A percentile compares a stretch with the other conserved stretches of the same genome.
These are phyloP conservation scores for Prunus yedoensis DNA, from an alignment of 331 rosid species.

Conservation along the genomic window DNA sequence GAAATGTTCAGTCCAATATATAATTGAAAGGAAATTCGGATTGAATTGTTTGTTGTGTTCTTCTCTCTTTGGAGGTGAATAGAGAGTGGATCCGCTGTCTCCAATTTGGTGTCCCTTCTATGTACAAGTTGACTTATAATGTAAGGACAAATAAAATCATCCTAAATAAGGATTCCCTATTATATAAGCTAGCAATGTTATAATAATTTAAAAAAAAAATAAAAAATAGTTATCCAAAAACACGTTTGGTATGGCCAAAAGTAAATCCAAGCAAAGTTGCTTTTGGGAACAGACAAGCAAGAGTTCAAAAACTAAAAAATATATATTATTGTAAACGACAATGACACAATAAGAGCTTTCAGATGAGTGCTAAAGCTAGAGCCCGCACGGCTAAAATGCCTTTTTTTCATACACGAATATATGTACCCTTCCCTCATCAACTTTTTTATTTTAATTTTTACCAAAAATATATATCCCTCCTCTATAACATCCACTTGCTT, in stretches of 20 bases:
- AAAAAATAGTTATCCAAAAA: not conserved
- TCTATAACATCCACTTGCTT: not conserved
- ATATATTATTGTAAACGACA: not conserved
- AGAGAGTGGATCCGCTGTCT: accelerated
- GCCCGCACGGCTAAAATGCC: not conserved
- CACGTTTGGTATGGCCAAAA: not conserved
- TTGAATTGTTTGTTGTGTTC: too few species aligned
- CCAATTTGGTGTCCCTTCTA: too few species aligned
- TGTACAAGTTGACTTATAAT: too few species aligned
- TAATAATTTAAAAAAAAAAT: too few species aligned
- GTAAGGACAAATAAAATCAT: too few species aligned
- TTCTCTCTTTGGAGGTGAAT: too few species aligned
- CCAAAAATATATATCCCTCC: not conserved
- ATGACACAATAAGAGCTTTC: not conserved
- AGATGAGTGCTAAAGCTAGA: not conserved
- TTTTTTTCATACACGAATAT: not conserved
- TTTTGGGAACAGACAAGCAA: not conserved
- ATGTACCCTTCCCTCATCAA: not conserved
- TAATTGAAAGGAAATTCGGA: too few species aligned
- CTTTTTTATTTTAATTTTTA: not conserved
- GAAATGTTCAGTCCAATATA: too few species aligned
- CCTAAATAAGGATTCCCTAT: too few species aligned
- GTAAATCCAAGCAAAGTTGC: not conserved
- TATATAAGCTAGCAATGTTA: too few species aligned
- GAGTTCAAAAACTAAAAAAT: not conserved